Evolutionary conservation across 495 filamentous ascomycete genomes (phyloP).

Genomic region (Penicillium alfredii): DNA sequence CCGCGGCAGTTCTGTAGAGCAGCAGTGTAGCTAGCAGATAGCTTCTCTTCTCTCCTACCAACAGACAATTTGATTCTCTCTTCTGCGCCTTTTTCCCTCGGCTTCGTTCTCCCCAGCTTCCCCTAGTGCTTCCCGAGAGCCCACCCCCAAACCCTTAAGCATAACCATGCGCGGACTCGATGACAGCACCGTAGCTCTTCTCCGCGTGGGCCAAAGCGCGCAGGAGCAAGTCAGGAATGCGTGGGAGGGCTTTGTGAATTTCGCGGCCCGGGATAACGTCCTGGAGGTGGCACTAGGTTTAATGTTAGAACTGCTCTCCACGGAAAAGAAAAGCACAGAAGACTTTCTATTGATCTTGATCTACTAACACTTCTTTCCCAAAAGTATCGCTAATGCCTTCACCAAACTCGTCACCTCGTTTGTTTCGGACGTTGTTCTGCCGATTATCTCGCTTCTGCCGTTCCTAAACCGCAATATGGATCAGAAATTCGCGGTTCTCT

Average conservation of each 20-base stretch:
- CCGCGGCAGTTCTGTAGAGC: too few species aligned
- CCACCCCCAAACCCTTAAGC: neutral
- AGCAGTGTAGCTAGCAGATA: too few species aligned
- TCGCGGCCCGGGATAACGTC: conserved; percentile 68
- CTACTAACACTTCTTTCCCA: neutral
- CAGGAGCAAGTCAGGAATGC: conserved; percentile 34
- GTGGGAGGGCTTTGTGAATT: conserved; percentile 61
- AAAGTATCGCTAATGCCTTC: conserved; percentile 66
- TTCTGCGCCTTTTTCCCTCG: neutral
- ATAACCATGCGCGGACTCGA: conserved; percentile 31
- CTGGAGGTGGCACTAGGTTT: conserved; percentile 70
- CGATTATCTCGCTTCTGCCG: conserved; percentile 61
- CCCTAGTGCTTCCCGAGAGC: neutral
- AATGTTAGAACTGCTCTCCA: conserved; percentile 46
- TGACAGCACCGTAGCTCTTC: conserved; percentile 19
- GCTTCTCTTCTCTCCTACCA: too few species aligned
- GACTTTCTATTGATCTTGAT: too few species aligned
- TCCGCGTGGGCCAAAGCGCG: conserved; percentile 28
- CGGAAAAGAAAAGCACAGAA: too few species aligned
- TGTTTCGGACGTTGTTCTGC: conserved; percentile 63
- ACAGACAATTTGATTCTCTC: too few species aligned
- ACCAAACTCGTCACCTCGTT: conserved; percentile 67
- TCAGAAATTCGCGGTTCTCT: conserved; percentile 67
- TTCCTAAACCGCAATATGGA: conserved; percentile 67
- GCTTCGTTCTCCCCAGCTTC: neutral